phyloP scores from a whole-genome alignment of 306 rosid species.

The Albizia julibrissin region DNA sequence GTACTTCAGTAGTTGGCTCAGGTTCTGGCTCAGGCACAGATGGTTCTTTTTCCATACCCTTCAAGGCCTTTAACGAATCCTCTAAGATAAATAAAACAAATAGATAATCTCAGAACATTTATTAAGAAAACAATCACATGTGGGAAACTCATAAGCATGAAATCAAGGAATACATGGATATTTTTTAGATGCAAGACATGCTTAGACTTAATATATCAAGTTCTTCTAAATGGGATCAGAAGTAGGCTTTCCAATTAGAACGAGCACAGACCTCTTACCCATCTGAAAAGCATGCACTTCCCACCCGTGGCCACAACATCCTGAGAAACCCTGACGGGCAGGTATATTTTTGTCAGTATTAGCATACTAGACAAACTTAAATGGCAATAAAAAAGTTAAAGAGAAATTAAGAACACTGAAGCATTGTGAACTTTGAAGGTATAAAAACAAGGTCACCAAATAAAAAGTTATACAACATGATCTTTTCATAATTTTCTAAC shows the following conservation, averaged over 20 bases:
- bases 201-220: background rate
- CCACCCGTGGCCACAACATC: slow-evolving; percentile 97
- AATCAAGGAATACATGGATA: background rate
- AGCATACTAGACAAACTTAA: slow-evolving; percentile 21
- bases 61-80: slow-evolving; percentile 67
- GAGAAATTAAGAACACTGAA: background rate
- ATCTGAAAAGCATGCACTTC: slow-evolving; percentile 74
- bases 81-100: slow-evolving; percentile 47
- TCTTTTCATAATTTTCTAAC: background rate
- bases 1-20: slow-evolving; percentile 97
- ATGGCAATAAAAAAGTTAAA: background rate
- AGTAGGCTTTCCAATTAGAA: slow-evolving; percentile 12
- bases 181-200: slow-evolving; percentile 24
- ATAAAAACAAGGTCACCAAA: background rate
- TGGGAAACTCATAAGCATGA: background rate
- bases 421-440: background rate
- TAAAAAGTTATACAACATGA: background rate
- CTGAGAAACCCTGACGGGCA: slow-evolving; percentile 80
- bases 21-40: slow-evolving; percentile 85
- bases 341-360: slow-evolving; percentile 7
- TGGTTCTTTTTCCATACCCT: slow-evolving; percentile 72
- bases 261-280: slow-evolving; percentile 75
- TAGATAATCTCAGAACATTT: slow-evolving; percentile 30
- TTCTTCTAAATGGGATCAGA: background rate
- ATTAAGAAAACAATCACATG: slow-evolving; percentile 14